A percentile compares a stretch with the other conserved stretches of the same genome.
These are phyloP conservation scores for Claviceps cyperi DNA, from an alignment of 2,329 filamentous ascomycete species.

Conservation along the genomic window DNA sequence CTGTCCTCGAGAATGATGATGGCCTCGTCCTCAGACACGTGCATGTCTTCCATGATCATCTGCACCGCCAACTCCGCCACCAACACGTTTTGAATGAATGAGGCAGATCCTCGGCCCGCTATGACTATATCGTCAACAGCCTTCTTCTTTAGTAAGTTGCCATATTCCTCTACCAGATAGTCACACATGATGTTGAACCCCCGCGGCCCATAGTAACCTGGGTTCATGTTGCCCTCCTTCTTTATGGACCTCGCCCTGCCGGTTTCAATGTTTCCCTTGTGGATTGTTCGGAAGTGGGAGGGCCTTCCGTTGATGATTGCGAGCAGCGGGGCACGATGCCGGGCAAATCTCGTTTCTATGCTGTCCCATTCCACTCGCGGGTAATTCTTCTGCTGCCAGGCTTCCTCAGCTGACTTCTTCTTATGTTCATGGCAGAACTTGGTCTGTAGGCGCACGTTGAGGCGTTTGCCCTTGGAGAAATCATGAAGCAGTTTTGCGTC, in stretches of 20 bases:
- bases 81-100: slow-evolving; percentile 59
- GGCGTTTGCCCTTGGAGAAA: slow-evolving; percentile 31
- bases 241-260: slow-evolving; percentile 47
- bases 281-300: slow-evolving; percentile 46
- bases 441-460: slow-evolving; percentile 44
- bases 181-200: slow-evolving; percentile 61
- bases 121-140: slow-evolving; percentile 52
- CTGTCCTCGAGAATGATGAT: slow-evolving; percentile 50
- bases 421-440: slow-evolving; percentile 52
- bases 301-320: slow-evolving; percentile 42
- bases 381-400: slow-evolving; percentile 42
- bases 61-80: slow-evolving; percentile 54
- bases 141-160: slow-evolving; percentile 42
- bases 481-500: slow-evolving; percentile 37
- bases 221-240: slow-evolving; percentile 44
- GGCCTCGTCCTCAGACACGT: slow-evolving; percentile 26
- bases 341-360: slow-evolving; percentile 43
- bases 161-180: slow-evolving; percentile 47
- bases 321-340: slow-evolving; percentile 40
- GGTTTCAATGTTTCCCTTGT: slow-evolving; percentile 38
- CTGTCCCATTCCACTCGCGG: slow-evolving; percentile 55
- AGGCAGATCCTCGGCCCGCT: slow-evolving; percentile 48
- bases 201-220: slow-evolving; percentile 72
- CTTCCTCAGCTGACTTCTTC: slow-evolving; percentile 33
- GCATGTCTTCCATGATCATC: slow-evolving; percentile 44